Base-by-base conservation (phyloP, 805 yeast species). In the Pichia cephalocereana region DNA sequence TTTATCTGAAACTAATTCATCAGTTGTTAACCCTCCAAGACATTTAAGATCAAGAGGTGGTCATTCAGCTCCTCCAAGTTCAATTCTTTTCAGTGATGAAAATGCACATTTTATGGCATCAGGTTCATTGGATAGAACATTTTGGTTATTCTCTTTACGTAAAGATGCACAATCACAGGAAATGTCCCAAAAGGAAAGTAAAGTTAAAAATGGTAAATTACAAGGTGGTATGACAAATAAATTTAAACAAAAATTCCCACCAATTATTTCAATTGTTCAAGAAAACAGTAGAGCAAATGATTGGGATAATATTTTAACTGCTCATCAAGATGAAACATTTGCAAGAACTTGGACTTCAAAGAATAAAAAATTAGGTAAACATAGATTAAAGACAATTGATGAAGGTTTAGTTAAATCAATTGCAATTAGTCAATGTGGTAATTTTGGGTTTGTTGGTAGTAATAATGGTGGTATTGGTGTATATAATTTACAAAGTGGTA, bases 91-190 rank as follows among this genome's bases (percentile, higher is more conserved):
- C 65, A 86, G 95, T 6, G 80, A 79, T 44, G 80, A 80, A 43
- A 72, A 69, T 49, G 80, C 96, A 2, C 99, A 95, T 66, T 86
- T 80, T 64, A 61, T 95, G 11, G 73, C 86, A 46, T 86, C 96
- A 46, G 95, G 95, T 2, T 86, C 97, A 0, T 75, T 81, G 53
- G 99, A 93, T 66, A 75, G 77, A 57, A 75, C 95, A 2, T 74
- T 95, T 56, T 93, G 98, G 98, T 76, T 80, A 9, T 91, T 93
- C 59, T 90, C 98, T 1, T 71, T 93, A 46, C 76, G 98, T 58
- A 93, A 93, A 63, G 98, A 93, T 65, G 95, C 97, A 0, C 99
- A 93, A 67, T 86, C 96, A 5, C 96, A 87, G 60, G 95, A 89
- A 62, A 69, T 93, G 59, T 89, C 97, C 0, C 97, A 90, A 66